Evolutionary conservation across 1,284 basidiomycete genomes (phyloP).

Genomic region (Caloboletus firmus): DNA sequence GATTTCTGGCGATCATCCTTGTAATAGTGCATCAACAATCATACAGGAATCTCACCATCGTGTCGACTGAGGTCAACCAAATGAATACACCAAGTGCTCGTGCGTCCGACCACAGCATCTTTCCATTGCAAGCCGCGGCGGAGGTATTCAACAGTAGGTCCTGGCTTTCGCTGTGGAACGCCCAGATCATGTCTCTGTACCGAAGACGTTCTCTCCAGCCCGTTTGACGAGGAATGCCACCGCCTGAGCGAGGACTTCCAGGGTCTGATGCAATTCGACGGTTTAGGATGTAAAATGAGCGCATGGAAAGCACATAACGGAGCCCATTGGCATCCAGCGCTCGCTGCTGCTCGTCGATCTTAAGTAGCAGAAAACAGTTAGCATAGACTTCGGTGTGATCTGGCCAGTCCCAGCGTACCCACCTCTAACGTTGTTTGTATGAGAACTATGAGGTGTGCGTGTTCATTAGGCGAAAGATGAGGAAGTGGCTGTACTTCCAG

Average conservation of each 20-base stretch:
- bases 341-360: conserved; percentile 86
- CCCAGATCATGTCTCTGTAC: conserved; percentile 94
- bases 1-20: conserved; percentile 50
- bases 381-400: background rate
- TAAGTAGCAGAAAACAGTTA: conserved; percentile 7
- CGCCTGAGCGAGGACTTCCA: conserved; percentile 44
- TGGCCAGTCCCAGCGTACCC: conserved; percentile 15
- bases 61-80: conserved; percentile 81
- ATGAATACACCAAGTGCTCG: conserved; percentile 82
- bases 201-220: conserved; percentile 71
- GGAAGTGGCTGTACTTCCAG: conserved; percentile 67
- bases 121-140: conserved; percentile 69
- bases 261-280: conserved; percentile 50
- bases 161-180: conserved; percentile 91
- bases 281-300: conserved; percentile 79
- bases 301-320: conserved; percentile 87
- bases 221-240: conserved; percentile 41
- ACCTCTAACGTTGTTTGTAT: conserved; percentile 89
- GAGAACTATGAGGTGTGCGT: conserved; percentile 75
- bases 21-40: background rate
- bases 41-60: conserved; percentile 56
- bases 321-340: conserved; percentile 87
- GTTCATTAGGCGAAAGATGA: conserved; percentile 74
- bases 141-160: conserved; percentile 77
- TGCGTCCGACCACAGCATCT: conserved; percentile 88